Conservation (phyloP, 1,284 basidiomycete species). For the Pyrrhoderma lamaoense region DNA sequence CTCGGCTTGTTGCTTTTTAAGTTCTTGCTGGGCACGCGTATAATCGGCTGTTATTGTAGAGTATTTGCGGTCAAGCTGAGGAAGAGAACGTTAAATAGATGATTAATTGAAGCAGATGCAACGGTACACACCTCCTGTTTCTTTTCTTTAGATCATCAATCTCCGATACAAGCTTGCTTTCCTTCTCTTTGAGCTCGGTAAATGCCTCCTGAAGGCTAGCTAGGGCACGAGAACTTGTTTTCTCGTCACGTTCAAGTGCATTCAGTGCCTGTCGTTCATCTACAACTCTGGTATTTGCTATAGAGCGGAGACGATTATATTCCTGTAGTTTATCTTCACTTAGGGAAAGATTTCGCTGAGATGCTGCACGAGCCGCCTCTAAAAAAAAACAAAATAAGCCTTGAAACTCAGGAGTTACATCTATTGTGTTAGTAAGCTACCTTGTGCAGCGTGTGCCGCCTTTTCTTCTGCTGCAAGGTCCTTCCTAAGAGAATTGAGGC, state of each 20-base stretch:
- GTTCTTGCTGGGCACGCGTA: conserved; percentile 54
- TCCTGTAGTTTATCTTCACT: conserved; percentile 81
- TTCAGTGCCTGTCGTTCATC: conserved; percentile 86
- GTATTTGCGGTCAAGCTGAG: conserved; percentile 13
- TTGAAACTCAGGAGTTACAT: too few relatives aligned
- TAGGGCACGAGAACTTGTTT: conserved; percentile 61
- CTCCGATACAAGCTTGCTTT: conserved; percentile 57
- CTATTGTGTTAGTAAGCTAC: conserved; percentile 33
- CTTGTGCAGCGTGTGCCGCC: conserved; percentile 73
- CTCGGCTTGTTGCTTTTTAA: conserved; percentile 72
- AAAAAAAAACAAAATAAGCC: conserved; percentile 15
- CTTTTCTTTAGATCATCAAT: conserved; percentile 43
- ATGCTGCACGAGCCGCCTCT: conserved; percentile 73
- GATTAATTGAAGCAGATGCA: background rate
- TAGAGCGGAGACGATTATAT: conserved; percentile 81
- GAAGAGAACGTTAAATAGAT: background rate
- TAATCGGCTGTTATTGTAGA: conserved; percentile 45
- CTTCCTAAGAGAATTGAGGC: conserved; percentile 49
- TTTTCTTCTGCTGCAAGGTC: conserved; percentile 65
- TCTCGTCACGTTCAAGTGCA: conserved; percentile 75
- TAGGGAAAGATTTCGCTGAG: conserved; percentile 70
- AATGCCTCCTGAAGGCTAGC: conserved; percentile 63
- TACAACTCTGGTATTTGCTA: conserved; percentile 72
- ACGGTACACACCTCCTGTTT: conserved; percentile 45
- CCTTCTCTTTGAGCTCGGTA: conserved; percentile 57